Evolutionary conservation across 1,139 yeast genomes (phyloP).

Genomic region (Meyerozyma guilliermondii): DNA sequence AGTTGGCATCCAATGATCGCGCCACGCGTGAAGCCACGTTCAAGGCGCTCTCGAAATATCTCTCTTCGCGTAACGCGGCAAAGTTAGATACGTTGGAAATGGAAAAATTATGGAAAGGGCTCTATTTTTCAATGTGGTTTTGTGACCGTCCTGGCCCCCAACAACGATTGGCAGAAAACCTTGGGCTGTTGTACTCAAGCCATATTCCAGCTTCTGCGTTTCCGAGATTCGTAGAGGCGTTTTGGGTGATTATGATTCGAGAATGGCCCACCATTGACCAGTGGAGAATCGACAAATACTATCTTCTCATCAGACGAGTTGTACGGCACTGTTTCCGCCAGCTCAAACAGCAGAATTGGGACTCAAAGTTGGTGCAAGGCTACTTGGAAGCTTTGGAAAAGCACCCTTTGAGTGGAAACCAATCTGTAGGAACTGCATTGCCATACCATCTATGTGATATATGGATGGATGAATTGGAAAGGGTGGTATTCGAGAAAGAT

Average conservation of each 20-base stretch:
- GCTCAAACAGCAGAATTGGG: conserved; percentile 55
- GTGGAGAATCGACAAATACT: conserved; percentile 83
- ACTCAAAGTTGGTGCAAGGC: conserved; percentile 36
- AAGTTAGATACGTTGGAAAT: conserved; percentile 44
- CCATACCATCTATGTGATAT: conserved; percentile 85
- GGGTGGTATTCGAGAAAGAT: conserved; percentile 46
- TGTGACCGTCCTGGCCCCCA: conserved; percentile 92
- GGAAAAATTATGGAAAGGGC: conserved; percentile 90
- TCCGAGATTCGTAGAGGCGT: conserved; percentile 60
- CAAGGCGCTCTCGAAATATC: conserved; percentile 56
- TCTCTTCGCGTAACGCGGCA: conserved; percentile 34
- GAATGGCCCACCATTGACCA: conserved; percentile 88
- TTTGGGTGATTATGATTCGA: conserved; percentile 72
- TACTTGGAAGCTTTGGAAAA: conserved; percentile 41
- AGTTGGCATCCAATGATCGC: conserved; percentile 78
- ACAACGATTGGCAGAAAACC: conserved; percentile 69
- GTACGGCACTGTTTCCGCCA: conserved; percentile 61
- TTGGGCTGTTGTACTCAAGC: conserved; percentile 58
- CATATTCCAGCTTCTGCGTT: conserved; percentile 38
- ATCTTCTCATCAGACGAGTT: conserved; percentile 73
- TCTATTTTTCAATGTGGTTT: conserved; percentile 93
- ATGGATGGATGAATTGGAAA: conserved; percentile 77
- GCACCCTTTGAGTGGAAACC: conserved; percentile 53
- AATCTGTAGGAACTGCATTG: conserved; percentile 65
- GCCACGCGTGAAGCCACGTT: conserved; percentile 73